Evolutionary conservation across 805 yeast species (phyloP).

Genomic region (Barnettozyma siamensis): DNA sequence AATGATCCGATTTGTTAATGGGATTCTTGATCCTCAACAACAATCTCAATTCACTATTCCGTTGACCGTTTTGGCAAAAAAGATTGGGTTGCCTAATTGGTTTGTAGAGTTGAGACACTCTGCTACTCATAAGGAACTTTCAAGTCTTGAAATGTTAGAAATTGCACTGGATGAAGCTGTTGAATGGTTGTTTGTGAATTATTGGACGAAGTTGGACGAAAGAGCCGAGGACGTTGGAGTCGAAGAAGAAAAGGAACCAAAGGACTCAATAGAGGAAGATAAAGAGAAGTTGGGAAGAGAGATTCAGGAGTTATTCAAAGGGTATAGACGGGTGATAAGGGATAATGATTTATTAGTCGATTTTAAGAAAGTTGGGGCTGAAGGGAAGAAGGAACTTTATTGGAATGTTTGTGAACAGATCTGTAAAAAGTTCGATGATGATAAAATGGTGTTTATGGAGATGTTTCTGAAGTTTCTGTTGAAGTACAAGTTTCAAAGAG

Average conservation of each 20-base stretch:
- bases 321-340: slow-evolving; percentile 45
- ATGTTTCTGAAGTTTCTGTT: slow-evolving; percentile 1
- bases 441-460: slow-evolving; percentile 4
- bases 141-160: slow-evolving; percentile 64
- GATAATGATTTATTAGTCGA: slow-evolving; percentile 30
- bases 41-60: slow-evolving; percentile 75
- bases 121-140: slow-evolving; percentile 85
- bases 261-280: neutral
- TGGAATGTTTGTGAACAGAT: slow-evolving; percentile 8
- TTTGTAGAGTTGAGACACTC: slow-evolving; percentile 89
- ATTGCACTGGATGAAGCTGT: slow-evolving; percentile 55
- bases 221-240: slow-evolving; percentile 9
- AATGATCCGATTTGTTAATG: slow-evolving; percentile 82
- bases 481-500: slow-evolving; percentile 22
- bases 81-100: slow-evolving; percentile 62
- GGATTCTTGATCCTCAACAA: slow-evolving; percentile 82
- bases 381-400: slow-evolving; percentile 33
- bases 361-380: slow-evolving; percentile 33
- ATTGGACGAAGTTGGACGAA: slow-evolving; percentile 48
- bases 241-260: slow-evolving; percentile 20
- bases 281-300: neutral
- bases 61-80: slow-evolving; percentile 64
- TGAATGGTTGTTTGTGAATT: slow-evolving; percentile 66
- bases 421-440: slow-evolving; percentile 11
- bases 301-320: slow-evolving; percentile 36